Evolutionary conservation across 2,329 filamentous ascomycete genomes (phyloP).

Genomic region (Fusarium sp.): DNA sequence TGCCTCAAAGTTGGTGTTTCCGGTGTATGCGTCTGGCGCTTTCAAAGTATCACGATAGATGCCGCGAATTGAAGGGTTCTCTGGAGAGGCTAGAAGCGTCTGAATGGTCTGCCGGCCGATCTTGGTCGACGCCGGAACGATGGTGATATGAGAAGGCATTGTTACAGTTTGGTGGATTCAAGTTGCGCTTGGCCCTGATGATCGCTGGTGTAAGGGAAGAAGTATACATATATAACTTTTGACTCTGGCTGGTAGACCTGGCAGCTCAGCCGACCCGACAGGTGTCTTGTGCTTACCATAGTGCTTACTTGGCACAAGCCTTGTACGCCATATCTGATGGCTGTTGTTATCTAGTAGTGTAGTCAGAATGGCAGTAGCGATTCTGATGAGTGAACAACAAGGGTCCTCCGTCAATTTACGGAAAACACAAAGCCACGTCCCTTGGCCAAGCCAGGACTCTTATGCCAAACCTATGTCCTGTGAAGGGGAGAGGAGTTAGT

Average conservation of each 20-base stretch:
- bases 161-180: too few species aligned
- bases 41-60: constrained; percentile 46
- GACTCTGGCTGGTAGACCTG: background rate
- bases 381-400: too few species aligned
- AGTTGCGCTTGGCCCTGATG: too few species aligned
- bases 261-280: background rate
- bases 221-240: too few species aligned
- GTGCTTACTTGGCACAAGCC: background rate
- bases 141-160: constrained; percentile 34
- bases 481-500: too few species aligned
- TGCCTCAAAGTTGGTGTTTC: constrained; percentile 41
- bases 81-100: constrained; percentile 36
- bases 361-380: background rate
- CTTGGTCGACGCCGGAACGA: constrained; percentile 47
- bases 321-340: background rate
- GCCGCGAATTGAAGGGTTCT: constrained; percentile 35
- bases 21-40: constrained; percentile 42
- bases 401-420: background rate
- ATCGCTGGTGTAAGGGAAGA: too few species aligned
- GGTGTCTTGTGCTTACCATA: background rate
- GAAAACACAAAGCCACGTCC: background rate
- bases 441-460: too few species aligned
- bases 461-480: too few species aligned
- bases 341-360: background rate
- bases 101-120: constrained; percentile 43